phyloP scores from a whole-genome alignment of 2,329 filamentous ascomycete genomes.

The Metarhizium humberi region DNA sequence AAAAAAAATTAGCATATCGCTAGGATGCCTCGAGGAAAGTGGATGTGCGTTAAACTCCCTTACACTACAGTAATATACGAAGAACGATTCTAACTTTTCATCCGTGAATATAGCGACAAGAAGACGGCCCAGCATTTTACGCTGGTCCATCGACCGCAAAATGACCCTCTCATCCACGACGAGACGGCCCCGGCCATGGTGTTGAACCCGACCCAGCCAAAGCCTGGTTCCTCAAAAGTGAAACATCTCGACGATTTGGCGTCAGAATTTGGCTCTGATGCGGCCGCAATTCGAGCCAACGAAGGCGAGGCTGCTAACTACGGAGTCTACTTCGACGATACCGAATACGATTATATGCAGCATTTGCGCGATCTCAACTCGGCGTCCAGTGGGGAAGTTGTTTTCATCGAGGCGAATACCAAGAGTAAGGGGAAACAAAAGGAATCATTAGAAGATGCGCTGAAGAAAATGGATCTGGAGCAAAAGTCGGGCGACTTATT shows the following conservation, averaged over 20 bases:
- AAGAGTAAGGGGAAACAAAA: conserved; percentile 69
- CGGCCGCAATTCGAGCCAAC: conserved; percentile 63
- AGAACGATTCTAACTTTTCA: background rate
- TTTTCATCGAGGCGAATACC: conserved; percentile 72
- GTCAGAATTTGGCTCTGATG: conserved; percentile 63
- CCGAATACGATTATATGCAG: conserved; percentile 98
- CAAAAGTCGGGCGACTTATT: conserved; percentile 49
- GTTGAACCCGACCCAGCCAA: conserved; percentile 57
- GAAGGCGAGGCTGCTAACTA: conserved; percentile 94
- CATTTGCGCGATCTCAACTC: conserved; percentile 82
- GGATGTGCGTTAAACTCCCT: conserved; percentile 38
- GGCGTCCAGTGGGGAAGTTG: conserved; percentile 58
- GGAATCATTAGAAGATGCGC: conserved; percentile 70
- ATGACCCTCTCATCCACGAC: conserved; percentile 96
- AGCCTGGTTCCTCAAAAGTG: conserved; percentile 31
- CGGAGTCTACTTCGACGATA: conserved; percentile 91
- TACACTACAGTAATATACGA: conserved; percentile 6
- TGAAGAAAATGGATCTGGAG: conserved; percentile 52
- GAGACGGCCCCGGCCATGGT: conserved; percentile 81
- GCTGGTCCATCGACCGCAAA: conserved; percentile 90
- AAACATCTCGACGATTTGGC: conserved; percentile 68
- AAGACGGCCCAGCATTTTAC: conserved; percentile 88
- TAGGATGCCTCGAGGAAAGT: conserved; percentile 68
- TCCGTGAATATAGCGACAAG: conserved; percentile 50
- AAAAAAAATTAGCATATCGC: background rate